These are phyloP conservation scores for Phycomyces nitens DNA, from an alignment of 192 early-diverging fungal genomes.

Conservation along the genomic window DNA sequence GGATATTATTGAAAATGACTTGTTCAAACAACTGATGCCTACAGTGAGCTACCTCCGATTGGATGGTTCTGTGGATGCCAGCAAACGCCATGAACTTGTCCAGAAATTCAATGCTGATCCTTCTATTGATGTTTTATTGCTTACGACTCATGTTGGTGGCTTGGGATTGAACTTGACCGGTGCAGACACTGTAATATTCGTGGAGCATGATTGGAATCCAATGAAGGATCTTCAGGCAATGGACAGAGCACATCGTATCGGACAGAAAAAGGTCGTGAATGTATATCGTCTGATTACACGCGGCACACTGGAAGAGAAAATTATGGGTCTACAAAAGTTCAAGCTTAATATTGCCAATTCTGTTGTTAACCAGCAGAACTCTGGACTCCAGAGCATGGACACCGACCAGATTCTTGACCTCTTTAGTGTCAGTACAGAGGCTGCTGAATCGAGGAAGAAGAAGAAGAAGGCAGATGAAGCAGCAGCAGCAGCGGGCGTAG, in stretches of 20 bases:
- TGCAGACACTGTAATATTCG: slow-evolving; percentile 99
- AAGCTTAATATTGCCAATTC: slow-evolving; percentile 96
- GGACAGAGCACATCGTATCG: slow-evolving; percentile 98
- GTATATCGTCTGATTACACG: slow-evolving; percentile 96
- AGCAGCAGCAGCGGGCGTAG: neutral
- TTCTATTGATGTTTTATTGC: slow-evolving; percentile 87
- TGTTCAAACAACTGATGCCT: slow-evolving; percentile 81
- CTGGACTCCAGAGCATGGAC: slow-evolving; percentile 91
- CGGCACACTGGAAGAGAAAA: slow-evolving; percentile 98
- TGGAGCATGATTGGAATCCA: slow-evolving; percentile 99
- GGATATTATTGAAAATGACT: slow-evolving; percentile 92
- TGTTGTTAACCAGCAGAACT: slow-evolving; percentile 94
- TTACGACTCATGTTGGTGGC: slow-evolving; percentile 97
- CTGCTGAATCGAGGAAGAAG: slow-evolving; percentile 32
- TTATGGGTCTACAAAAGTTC: slow-evolving; percentile 98
- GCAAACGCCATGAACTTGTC: slow-evolving; percentile 84
- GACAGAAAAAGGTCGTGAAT: slow-evolving; percentile 96
- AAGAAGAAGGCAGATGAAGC: slow-evolving; percentile 32
- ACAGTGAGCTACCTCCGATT: slow-evolving; percentile 89
- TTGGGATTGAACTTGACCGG: slow-evolving; percentile 96
- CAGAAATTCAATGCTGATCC: slow-evolving; percentile 95
- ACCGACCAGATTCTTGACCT: slow-evolving; percentile 94
- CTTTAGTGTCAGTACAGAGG: slow-evolving; percentile 70
- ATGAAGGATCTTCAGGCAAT: slow-evolving; percentile 99
- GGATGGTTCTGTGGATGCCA: slow-evolving; percentile 86